Evolutionary conservation across 768 basidiomycete species (phyloP), one percentile per base, ranked within the genome.

Genomic region (Mycena belliarum): DNA sequence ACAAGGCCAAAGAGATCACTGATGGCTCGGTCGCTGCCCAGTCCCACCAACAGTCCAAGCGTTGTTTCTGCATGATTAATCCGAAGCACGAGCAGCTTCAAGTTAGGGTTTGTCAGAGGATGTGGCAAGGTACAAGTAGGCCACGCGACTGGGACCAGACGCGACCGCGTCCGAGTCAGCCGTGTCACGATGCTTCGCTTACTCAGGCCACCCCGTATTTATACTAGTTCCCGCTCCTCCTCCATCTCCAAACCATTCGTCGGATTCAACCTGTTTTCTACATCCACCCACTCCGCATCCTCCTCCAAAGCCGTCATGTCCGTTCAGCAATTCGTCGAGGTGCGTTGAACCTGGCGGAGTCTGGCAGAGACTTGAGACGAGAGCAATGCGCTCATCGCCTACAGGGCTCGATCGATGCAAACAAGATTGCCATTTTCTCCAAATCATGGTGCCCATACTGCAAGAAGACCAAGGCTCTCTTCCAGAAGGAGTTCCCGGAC

Each of bases 361-460:
- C n/a, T n/a, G n/a, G n/a, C n/a, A n/a, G n/a, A n/a, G n/a, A n/a
- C n/a, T n/a, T n/a, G n/a, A n/a, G n/a, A n/a, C n/a, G 6, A 9
- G 8, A 8, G 9, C 14, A 23, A 6, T 20, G 29, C 10, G 8
- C 4, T 25, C 45, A 41, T 51, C 24, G 35, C 51, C 0, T n/a
- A 3, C 4, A 79, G 74, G 51, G 33, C 43, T 63, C 67, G 44
- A 79, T 81, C 47, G 57, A 65, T 2, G 44, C 66, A 2, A 59
- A 77, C 71, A 75, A 72, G 61, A 70, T 81, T 47, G 71, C 71
- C 44, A 70, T 81, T 43, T 81, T 81, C 67, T 76, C 76, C 38
- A 80, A 80, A 67, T 59, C 73, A 1, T 68, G 57, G 46, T 80
- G 79, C 62, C 72, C 72, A 2, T 75, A 63, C 61, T 80, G 76